Percentiles rank a stretch among this genome's conserved stretches.
These are phyloP conservation scores for Testicularia cyperi DNA, from an alignment of 1,284 basidiomycete genomes.

Conservation along the genomic window DNA sequence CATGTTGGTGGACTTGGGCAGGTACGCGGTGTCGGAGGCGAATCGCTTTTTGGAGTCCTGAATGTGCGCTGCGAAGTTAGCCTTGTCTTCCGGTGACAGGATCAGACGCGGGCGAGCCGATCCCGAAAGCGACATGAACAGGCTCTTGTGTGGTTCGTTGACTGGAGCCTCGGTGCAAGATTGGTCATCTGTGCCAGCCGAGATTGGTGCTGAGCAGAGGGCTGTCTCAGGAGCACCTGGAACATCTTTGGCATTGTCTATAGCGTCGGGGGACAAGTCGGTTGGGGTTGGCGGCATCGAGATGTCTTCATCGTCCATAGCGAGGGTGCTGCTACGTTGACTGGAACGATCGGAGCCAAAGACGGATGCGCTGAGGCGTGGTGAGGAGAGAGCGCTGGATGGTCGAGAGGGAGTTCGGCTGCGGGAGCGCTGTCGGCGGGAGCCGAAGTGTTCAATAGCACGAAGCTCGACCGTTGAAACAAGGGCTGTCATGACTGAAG, in stretches of 20 bases:
- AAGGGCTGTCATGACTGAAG: too few relatives aligned
- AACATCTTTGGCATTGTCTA: too few relatives aligned
- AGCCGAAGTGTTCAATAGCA: too few relatives aligned
- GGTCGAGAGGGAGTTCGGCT: conserved; percentile 1
- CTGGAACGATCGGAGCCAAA: conserved; percentile 8
- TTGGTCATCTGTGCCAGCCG: too few relatives aligned
- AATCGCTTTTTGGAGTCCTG: conserved; percentile 31
- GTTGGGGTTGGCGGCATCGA: conserved; percentile 34
- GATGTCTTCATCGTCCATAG: conserved; percentile 22
- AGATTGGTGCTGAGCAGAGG: too few relatives aligned
- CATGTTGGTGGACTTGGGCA: conserved; percentile 43
- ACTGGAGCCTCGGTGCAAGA: conserved; percentile 4
- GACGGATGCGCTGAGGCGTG: conserved; percentile 15
- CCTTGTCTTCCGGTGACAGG: conserved; percentile 16
- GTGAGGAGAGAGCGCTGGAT: conserved; percentile 19
- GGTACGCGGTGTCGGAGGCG: conserved; percentile 26
- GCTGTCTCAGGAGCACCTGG: too few relatives aligned
- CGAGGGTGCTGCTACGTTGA: neutral
- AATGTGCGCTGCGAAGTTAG: conserved; percentile 20
- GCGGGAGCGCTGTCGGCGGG: too few relatives aligned
- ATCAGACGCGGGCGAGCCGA: conserved; percentile 14
- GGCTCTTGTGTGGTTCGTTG: too few relatives aligned
- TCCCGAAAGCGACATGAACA: conserved; percentile 14
- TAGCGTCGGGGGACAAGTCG: conserved; percentile 12
- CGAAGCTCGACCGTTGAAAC: too few relatives aligned